phyloP scores from a whole-genome alignment of 2,329 filamentous ascomycete species.

The Colletotrichum somersetense region DNA sequence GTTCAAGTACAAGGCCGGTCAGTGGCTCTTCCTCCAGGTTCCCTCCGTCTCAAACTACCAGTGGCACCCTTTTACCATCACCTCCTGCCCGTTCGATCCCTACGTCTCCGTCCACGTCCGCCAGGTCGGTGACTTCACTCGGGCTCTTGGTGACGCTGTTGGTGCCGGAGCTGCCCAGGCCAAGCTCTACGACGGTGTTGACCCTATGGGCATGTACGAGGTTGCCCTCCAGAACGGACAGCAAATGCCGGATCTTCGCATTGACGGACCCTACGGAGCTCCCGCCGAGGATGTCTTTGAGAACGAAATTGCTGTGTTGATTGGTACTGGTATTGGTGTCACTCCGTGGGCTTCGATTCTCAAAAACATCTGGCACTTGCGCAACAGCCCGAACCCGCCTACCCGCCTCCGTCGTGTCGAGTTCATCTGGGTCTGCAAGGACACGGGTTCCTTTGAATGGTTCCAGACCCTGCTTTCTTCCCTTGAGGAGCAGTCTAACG shows the following conservation, averaged over 20 bases:
- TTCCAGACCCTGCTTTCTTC: slow-evolving; percentile 95
- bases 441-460: slow-evolving; percentile 97
- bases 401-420: slow-evolving; percentile 92
- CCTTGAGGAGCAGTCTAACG: slow-evolving; percentile 86
- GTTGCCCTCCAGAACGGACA: slow-evolving; percentile 94
- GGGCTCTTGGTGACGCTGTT: slow-evolving; percentile 92
- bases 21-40: slow-evolving; percentile 97
- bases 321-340: slow-evolving; percentile 88
- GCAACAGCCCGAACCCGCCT: slow-evolving; percentile 89
- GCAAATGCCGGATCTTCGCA: slow-evolving; percentile 88
- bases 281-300: slow-evolving; percentile 98
- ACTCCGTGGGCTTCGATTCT: slow-evolving; percentile 89
- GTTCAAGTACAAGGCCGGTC: slow-evolving; percentile 97
- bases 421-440: slow-evolving; percentile 99
- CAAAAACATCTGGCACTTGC: slow-evolving; percentile 98
- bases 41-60: slow-evolving; percentile 89
- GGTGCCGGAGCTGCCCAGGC: slow-evolving; percentile 89
- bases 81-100: slow-evolving; percentile 94
- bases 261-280: slow-evolving; percentile 96
- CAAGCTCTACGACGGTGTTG: slow-evolving; percentile 90
- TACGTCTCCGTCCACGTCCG: slow-evolving; percentile 96
- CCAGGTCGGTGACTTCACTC: slow-evolving; percentile 96
- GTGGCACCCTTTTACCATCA: slow-evolving; percentile 99
- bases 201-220: slow-evolving; percentile 97
- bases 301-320: slow-evolving; percentile 88